Conservation (phyloP, 352 stramenopile genomes). For the Peronospora farinosa region DNA sequence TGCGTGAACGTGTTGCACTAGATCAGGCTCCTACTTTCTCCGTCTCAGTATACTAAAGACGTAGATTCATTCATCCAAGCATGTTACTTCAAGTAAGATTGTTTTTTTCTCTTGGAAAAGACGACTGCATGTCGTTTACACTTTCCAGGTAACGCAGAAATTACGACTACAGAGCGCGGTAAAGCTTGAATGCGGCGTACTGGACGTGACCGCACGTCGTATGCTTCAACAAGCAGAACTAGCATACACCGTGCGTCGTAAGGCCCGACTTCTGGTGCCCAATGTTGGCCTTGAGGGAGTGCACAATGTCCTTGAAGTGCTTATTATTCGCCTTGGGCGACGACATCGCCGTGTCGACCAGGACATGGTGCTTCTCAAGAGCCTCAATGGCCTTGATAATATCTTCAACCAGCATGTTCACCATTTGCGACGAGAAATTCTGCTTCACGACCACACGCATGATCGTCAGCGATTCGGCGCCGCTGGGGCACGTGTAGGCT, state of each 20-base stretch:
- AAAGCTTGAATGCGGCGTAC: background rate
- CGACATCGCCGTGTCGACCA: conserved; percentile 71
- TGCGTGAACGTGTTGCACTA: too few species aligned
- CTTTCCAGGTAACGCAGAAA: conserved; percentile 11
- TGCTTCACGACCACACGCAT: conserved; percentile 90
- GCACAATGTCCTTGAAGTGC: conserved; percentile 60
- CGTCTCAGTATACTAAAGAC: too few species aligned
- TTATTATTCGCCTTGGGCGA: conserved; percentile 72
- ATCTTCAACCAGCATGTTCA: conserved; percentile 82
- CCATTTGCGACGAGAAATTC: conserved; percentile 86
- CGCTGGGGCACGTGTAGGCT: conserved; percentile 83
- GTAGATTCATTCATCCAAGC: too few species aligned
- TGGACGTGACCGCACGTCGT: conserved; percentile 1
- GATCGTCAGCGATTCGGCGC: conserved; percentile 78
- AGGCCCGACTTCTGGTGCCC: conserved; percentile 69
- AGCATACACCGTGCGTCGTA: conserved; percentile 82
- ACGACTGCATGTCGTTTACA: conserved; percentile 10
- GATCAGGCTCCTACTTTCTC: too few species aligned
- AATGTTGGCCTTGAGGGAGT: conserved; percentile 57
- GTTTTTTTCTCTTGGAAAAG: conserved; percentile 7
- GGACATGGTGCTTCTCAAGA: conserved; percentile 70
- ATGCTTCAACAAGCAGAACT: conserved; percentile 10
- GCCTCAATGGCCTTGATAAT: conserved; percentile 80
- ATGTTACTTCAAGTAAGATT: conserved; percentile 11
- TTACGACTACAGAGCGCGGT: conserved; percentile 15